Base-by-base conservation (phyloP, 2,329 filamentous ascomycete genomes). In the Pestalotiopsis sp. region DNA sequence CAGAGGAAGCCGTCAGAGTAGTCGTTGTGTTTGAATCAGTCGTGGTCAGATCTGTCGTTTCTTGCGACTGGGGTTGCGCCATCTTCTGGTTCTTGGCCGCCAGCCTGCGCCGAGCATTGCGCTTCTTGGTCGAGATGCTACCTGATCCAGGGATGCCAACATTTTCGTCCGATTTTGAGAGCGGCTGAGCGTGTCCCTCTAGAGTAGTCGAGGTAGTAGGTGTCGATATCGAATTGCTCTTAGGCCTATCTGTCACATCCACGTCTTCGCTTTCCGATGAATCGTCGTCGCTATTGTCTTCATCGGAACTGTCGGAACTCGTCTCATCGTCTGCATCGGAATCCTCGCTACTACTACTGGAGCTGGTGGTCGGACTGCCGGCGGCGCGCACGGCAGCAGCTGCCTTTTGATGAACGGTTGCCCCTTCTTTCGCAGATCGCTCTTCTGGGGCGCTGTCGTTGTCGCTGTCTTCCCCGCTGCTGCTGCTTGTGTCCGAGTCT, bases 91-190 rank as follows among this genome's bases (percentile, higher is more conserved):
- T 30, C 71, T 73, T 74, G 30, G 75, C 73, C 22, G 78, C 77
- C 3, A 77, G 75, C 40, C 82, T 82, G 57, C 86, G 81, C 35
- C 86, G 80, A 9, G 81, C 81, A 69, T 89, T 89, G 5, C 86
- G 81, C 68, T 81, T 85, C 70, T 84, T 83, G 0, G 86, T 88
- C 40, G 72, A 78, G 0, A 77, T 75, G 63, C 83, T 74, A 1
- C 83, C 83, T 17, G 74, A 69, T 1, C 77, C 77, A 5, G 81
- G 79, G 3, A 75, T 69, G 1, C 78, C 75, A 10, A 70, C 66
- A 6, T 57, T 69, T n/a, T 71, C 38, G n/a, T 38, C 62, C 17
- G 68, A 26, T 20, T 26, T 4, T 24, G 70, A 69, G 5, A 35
- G 55, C 14, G 67, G 39, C 35, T 66, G n/a, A 17, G 30, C 63